Base-by-base conservation (phyloP, 441 rosid genomes). In the Dalechampia spathulata region DNA sequence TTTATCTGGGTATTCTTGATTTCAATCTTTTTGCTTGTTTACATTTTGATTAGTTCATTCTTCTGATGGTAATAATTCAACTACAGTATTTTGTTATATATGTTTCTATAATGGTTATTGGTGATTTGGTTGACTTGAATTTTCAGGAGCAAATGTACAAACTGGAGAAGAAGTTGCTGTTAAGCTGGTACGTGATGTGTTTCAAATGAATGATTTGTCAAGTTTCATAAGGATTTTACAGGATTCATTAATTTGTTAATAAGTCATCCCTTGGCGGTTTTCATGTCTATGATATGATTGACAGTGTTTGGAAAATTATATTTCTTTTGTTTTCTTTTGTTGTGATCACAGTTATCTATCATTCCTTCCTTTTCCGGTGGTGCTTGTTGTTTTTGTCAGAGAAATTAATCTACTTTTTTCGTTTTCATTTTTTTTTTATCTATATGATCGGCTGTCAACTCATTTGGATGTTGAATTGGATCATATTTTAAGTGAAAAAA, bases 141-240 rank as follows among this genome's bases (percentile, higher is more conserved):
- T 30, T 55, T 41, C 60, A 93, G 97, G 92, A 50, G 92, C 85
- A 28, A 89, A 92, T 85, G 81, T 86, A 57, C 96, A 92, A 77
- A 89, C 95, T 30, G 96, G 99, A 57, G 99, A 92, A 66, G 99
- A 92, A 75, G 97, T 93, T 46, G 99, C 97, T 64, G 93, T 93
- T 60, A 93, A 93, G 77, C 80, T 93, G 88, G 99, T 93, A 80
- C 11, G 70, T 69, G 20, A 17, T 49, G 27, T n/a, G 15, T 30
- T 30, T 30, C 34, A 23, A 9, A 38, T 4, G n/a, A 13, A n/a
- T 34, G 40, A 17, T 51, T 27, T 14, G 14, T 47, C 27, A 20
- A 28, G 47, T 11, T n/a, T 48, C 60, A 41, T 25, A 49, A 49
- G 39, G 12, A 55, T 22, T n/a, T 23, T 36, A 38, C 5, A 16